Percentiles rank a stretch among this genome's conserved stretches.
Evolutionary conservation across 306 rosid genomes (phyloP).

Genomic region (Fragaria nilgerrensis): DNA sequence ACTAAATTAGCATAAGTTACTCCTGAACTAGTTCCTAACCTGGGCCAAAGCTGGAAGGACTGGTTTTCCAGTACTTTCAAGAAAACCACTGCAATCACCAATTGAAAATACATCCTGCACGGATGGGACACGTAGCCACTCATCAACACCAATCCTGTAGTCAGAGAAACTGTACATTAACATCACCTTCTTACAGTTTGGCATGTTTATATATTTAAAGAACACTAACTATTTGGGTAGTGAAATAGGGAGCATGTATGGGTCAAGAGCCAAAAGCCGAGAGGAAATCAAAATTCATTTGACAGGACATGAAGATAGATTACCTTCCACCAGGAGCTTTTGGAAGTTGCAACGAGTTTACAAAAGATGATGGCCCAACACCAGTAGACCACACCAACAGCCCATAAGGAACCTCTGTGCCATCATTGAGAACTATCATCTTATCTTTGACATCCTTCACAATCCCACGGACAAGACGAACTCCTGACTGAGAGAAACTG

Average conservation of each 20-base stretch:
- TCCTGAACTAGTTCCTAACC: conserved; percentile 29
- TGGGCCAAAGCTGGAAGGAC: conserved; percentile 93
- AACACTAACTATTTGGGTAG: neutral
- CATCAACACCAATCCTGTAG: conserved; percentile 86
- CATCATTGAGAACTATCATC: conserved; percentile 78
- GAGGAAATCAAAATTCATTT: neutral
- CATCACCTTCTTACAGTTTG: neutral
- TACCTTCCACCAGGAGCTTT: conserved; percentile 98
- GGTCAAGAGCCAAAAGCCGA: neutral
- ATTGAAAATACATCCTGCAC: conserved; percentile 75
- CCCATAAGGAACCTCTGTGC: conserved; percentile 92
- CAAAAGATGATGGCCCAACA: conserved; percentile 86
- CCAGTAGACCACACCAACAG: conserved; percentile 97
- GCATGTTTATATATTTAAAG: neutral
- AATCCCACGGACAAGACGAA: conserved; percentile 80
- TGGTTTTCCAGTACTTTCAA: conserved; percentile 86
- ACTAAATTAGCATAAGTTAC: neutral
- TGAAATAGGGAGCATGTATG: neutral
- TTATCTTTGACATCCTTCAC: conserved; percentile 81
- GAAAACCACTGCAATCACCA: conserved; percentile 93
- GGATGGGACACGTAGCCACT: conserved; percentile 84
- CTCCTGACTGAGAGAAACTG: conserved; percentile 83
- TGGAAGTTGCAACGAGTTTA: conserved; percentile 58
- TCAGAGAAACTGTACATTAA: conserved; percentile 4
- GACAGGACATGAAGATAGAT: neutral